Evolutionary conservation across 177 flowering plant genomes (phyloP), one percentile per base, ranked within the genome.

Genomic region (Telopea speciosissima): DNA sequence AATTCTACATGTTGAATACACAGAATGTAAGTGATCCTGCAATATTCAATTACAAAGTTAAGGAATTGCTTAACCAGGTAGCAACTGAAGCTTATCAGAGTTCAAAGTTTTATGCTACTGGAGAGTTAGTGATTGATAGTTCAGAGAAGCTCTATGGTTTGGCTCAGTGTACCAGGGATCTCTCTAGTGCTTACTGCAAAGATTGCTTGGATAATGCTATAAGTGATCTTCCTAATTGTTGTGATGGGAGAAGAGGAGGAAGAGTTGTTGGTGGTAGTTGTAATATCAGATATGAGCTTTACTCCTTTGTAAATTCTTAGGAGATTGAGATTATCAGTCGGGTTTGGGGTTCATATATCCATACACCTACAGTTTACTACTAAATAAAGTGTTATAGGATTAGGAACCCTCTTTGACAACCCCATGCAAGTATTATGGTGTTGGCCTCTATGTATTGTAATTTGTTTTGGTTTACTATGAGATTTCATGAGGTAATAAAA

Each of bases 1-100:
- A 13, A 49, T 63, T 83, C 68, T 79, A 66, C 28, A n/a, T 81
- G 75, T 74, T 62, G 69, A 80, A 81, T 68, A 26, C 66, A 28
- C 24, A 67, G 2, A 79, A 58, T 28, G 81, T 73, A 10, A 66
- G 52, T 2, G 64, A 83, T 8, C 74, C 80, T 0, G 3, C 8
- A 1, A 13, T 28, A 12, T 86, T 86, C 62, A 73, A 75, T 17
- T 6, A 24, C 3, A 66, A 70, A 8, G 44, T 70, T 0, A 70
- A 65, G 63, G 69, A 66, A 11, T 59, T 86, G 70, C 28, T 85
- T 63, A 65, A 66, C 10, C 3, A 31, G 8, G 70, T 86, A 16
- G 9, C 82, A 0, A 1, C 22, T 7, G 13, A 54, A 11, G 90
- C 84, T 4, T 60, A 54, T 9, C 13, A 2, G 0, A 21, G 23